These are phyloP conservation scores for Botrytis porri DNA, from an alignment of 2,329 filamentous ascomycete genomes.

Conservation along the genomic window DNA sequence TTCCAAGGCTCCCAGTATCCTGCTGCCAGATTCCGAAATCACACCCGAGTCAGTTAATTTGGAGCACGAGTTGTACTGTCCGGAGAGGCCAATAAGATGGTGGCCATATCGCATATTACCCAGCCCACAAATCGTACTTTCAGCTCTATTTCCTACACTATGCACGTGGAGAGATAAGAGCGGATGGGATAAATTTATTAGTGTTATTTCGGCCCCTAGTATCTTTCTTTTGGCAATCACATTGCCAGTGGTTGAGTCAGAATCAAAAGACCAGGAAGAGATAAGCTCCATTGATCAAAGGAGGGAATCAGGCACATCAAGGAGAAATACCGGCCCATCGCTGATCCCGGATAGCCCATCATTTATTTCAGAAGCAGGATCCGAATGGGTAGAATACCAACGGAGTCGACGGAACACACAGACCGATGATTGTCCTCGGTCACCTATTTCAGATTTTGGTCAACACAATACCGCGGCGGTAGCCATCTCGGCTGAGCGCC, in stretches of 20 bases:
- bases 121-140: slow-evolving; percentile 65
- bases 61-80: slow-evolving; percentile 25
- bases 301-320: slow-evolving; percentile 32
- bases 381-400: slow-evolving; percentile 59
- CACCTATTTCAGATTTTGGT: slow-evolving; percentile 29
- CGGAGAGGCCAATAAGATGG: slow-evolving; percentile 56
- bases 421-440: slow-evolving; percentile 32
- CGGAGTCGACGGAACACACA: slow-evolving; percentile 46
- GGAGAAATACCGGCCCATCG: slow-evolving; percentile 27
- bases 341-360: slow-evolving; percentile 33
- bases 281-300: slow-evolving; percentile 22
- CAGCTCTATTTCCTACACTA: slow-evolving; percentile 83
- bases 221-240: slow-evolving; percentile 89
- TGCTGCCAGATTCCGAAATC: slow-evolving; percentile 33
- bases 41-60: slow-evolving; percentile 30
- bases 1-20: slow-evolving; percentile 35
- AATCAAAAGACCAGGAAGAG: slow-evolving; percentile 48
- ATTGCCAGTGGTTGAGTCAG: slow-evolving; percentile 81
- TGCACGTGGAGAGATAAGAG: slow-evolving; percentile 77
- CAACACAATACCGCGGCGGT: slow-evolving; percentile 39
- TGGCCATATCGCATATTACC: slow-evolving; percentile 79
- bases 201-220: slow-evolving; percentile 79
- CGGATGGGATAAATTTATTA: slow-evolving; percentile 80
- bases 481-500: slow-evolving; percentile 35
- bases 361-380: slow-evolving; percentile 39